Evolutionary conservation across 345 rosid genomes (phyloP).

Genomic region (Eucalyptus microcorys): DNA sequence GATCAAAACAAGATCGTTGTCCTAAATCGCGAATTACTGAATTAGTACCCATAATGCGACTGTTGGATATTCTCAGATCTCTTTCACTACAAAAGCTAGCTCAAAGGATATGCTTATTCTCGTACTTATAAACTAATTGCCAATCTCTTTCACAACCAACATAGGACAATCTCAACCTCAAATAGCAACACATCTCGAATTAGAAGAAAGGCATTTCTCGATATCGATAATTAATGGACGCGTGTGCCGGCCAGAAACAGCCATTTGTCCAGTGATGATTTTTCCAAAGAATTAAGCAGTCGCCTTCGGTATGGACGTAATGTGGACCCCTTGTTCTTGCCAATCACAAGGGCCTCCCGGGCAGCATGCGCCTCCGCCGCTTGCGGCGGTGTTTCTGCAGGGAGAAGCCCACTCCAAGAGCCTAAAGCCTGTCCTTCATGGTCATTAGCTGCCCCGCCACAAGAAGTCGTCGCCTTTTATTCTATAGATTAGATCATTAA

Average conservation of each 20-base stretch:
- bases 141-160: accelerated
- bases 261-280: neutral
- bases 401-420: neutral
- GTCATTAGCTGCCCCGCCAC: neutral
- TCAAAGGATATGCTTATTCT: too few relatives aligned
- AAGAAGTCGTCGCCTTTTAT: neutral
- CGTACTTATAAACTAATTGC: accelerated
- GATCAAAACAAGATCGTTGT: neutral
- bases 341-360: neutral
- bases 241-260: neutral
- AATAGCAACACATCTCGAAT: neutral
- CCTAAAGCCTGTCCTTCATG: neutral
- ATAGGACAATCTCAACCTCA: too few relatives aligned
- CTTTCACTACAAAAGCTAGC: accelerated
- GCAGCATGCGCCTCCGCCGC: neutral
- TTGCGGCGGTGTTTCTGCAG: neutral
- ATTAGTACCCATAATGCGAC: neutral
- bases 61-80: accelerated
- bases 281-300: neutral
- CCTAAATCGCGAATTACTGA: neutral
- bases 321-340: neutral
- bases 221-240: neutral
- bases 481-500: neutral
- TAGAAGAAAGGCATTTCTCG: neutral
- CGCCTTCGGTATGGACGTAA: neutral